Conservation (phyloP, 805 yeast genomes). For the Yamadazyma tumulicola region DNA sequence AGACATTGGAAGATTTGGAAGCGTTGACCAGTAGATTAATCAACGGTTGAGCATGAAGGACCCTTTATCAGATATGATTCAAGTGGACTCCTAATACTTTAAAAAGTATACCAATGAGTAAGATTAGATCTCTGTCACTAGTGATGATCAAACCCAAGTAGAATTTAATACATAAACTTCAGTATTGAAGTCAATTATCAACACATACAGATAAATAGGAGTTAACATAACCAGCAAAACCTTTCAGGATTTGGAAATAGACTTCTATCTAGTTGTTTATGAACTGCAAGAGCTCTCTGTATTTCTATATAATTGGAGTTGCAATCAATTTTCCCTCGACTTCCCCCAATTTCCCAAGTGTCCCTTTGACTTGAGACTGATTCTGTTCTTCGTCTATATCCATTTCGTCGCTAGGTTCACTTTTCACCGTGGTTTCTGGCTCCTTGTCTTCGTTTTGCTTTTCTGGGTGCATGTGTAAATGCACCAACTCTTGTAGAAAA, state of each 20-base stretch:
- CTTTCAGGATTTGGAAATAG: too few relatives aligned
- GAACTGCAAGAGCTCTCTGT: too few relatives aligned
- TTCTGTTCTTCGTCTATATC: constrained; percentile 19
- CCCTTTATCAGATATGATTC: not conserved
- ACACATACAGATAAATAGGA: too few relatives aligned
- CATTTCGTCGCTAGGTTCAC: constrained; percentile 16
- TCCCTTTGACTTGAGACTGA: constrained; percentile 19
- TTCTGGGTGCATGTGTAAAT: constrained; percentile 46
- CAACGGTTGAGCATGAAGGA: constrained; percentile 6
- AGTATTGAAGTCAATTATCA: too few relatives aligned
- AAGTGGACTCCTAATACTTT: too few relatives aligned
- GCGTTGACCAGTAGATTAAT: constrained; percentile 65
- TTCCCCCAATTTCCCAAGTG: constrained; percentile 25
- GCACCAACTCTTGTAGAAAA: constrained; percentile 70
- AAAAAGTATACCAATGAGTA: too few relatives aligned
- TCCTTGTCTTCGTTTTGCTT: too few relatives aligned
- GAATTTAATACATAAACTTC: too few relatives aligned
- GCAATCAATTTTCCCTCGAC: constrained; percentile 29
- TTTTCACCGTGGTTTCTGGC: constrained; percentile 5
- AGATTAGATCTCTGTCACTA: too few relatives aligned
- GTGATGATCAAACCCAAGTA: too few relatives aligned
- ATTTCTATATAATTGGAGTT: constrained; percentile 20
- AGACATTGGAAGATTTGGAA: constrained; percentile 90
- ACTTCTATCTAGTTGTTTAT: too few relatives aligned
- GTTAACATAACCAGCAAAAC: too few relatives aligned